Evolutionary conservation across 345 rosid genomes (phyloP).

Genomic region (Geranium rotundifolium): DNA sequence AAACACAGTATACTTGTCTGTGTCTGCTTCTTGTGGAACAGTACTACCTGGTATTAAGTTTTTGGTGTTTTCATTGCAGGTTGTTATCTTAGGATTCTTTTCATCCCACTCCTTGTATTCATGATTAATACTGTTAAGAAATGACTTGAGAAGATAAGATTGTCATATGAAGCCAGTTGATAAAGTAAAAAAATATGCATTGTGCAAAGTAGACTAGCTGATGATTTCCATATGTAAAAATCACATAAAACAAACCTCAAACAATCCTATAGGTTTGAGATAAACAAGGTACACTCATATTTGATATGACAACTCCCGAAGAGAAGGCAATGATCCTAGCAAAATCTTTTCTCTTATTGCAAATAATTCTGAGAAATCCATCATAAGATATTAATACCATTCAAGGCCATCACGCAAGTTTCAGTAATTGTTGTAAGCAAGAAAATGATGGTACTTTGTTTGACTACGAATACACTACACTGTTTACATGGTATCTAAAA

Average conservation of each 20-base stretch:
- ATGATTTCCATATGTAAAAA: too few species aligned
- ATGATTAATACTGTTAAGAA: slow-evolving; percentile 21
- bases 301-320: too few species aligned
- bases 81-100: slow-evolving; percentile 21
- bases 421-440: background rate
- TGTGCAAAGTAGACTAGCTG: too few species aligned
- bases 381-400: background rate
- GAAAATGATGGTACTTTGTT: background rate
- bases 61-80: slow-evolving; percentile 27
- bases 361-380: background rate
- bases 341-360: background rate
- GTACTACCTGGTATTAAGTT: slow-evolving; percentile 24
- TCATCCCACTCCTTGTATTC: slow-evolving; percentile 31
- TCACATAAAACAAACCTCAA: background rate
- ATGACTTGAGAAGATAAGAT: background rate
- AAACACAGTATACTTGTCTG: slow-evolving; percentile 22
- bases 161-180: background rate
- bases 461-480: background rate
- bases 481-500: too few species aligned
- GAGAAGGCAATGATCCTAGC: background rate
- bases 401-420: background rate
- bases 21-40: slow-evolving; percentile 30
- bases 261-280: background rate
- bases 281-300: background rate
- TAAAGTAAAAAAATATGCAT: background rate